These are phyloP conservation scores for Claviceps citrina DNA, from an alignment of 2,329 filamentous ascomycete species.

Conservation along the genomic window DNA sequence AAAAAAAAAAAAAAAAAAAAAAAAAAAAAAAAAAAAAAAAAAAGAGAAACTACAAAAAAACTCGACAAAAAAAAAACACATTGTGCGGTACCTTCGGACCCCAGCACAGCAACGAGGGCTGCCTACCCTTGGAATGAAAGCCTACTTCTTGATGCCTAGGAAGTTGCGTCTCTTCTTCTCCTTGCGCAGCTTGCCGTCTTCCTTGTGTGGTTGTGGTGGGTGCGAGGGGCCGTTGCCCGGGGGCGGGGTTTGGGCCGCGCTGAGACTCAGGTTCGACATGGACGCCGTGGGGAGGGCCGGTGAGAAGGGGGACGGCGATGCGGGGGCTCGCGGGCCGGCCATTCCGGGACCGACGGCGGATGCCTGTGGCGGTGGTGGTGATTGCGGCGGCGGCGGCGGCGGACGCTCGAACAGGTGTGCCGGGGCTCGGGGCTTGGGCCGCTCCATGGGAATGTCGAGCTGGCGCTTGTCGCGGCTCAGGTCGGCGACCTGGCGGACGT, in stretches of 20 bases:
- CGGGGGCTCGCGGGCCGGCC: slow-evolving; percentile 6
- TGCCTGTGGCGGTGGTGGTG: slow-evolving; percentile 27
- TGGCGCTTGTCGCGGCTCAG: slow-evolving; percentile 59
- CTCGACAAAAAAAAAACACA: neutral
- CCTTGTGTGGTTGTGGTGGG: slow-evolving; percentile 12
- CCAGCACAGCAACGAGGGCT: no score
- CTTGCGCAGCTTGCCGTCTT: slow-evolving; percentile 32
- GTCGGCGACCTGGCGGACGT: slow-evolving; percentile 68
- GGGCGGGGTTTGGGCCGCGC: slow-evolving; percentile 5
- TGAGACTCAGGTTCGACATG: slow-evolving; percentile 40
- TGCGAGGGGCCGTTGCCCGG: slow-evolving; percentile 5
- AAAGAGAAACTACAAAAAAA: neutral
- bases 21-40: neutral
- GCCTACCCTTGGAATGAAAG: slow-evolving; percentile 14
- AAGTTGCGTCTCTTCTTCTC: slow-evolving; percentile 48
- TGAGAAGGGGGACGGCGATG: slow-evolving; percentile 12
- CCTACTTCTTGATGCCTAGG: slow-evolving; percentile 43
- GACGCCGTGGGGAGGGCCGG: slow-evolving; percentile 31
- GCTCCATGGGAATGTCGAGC: slow-evolving; percentile 67
- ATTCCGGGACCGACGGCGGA: slow-evolving; percentile 1
- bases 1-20: neutral
- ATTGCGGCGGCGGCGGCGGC: slow-evolving; percentile 31
- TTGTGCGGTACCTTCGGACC: no score
- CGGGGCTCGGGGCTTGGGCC: slow-evolving; percentile 67
- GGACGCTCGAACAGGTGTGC: slow-evolving; percentile 72